phyloP scores from a whole-genome alignment of 1,284 basidiomycete genomes.

The Cystobasidium pallidum region DNA sequence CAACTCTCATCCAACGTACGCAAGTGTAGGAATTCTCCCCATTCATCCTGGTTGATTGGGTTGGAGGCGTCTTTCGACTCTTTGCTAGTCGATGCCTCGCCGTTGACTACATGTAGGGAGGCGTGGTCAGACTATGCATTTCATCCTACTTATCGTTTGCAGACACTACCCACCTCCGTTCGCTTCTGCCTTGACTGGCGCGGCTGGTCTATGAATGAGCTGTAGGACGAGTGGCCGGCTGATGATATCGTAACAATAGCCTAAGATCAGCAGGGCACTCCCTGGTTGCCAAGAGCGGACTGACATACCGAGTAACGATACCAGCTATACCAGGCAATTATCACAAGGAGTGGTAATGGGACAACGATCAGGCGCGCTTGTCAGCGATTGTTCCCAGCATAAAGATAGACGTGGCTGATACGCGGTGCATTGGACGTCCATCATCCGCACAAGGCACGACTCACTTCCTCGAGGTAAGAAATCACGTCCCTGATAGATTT shows the following conservation, averaged over 20 bases:
- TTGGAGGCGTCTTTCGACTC: constrained; percentile 57
- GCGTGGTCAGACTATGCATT: neutral
- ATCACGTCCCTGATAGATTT: constrained; percentile 70
- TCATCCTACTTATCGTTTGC: neutral
- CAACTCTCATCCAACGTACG: constrained; percentile 18
- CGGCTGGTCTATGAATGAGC: constrained; percentile 77
- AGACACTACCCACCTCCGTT: constrained; percentile 32
- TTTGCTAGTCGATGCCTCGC: constrained; percentile 44
- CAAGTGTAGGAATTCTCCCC: constrained; percentile 93
- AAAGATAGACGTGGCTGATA: constrained; percentile 1
- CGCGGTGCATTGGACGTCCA: neutral
- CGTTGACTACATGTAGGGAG: constrained; percentile 15
- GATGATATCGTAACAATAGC: neutral
- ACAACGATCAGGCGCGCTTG: constrained; percentile 3
- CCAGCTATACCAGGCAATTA: constrained; percentile 60
- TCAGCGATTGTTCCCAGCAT: neutral
- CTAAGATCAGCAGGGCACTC: neutral
- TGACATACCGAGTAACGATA: constrained; percentile 84
- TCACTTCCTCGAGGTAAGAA: constrained; percentile 90
- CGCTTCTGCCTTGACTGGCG: constrained; percentile 45
- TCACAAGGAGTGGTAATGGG: too few species aligned
- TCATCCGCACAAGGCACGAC: constrained; percentile 11
- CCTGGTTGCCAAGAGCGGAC: constrained; percentile 59
- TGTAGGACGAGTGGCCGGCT: constrained; percentile 68
- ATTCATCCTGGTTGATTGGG: constrained; percentile 84